Conservation (phyloP, 2,329 filamentous ascomycete genomes). For the Seiridium cupressi region DNA sequence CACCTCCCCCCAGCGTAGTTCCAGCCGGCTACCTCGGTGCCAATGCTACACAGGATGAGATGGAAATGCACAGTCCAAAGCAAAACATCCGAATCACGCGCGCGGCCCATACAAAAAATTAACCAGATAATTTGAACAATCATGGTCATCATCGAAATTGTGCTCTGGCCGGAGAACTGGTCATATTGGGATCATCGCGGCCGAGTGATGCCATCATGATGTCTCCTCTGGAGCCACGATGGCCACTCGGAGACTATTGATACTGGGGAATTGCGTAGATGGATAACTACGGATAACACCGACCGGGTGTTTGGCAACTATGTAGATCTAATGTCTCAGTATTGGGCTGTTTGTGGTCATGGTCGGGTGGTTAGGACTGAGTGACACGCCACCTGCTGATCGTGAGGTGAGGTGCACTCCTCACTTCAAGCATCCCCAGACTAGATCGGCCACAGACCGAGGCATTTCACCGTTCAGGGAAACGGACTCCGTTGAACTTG, state of each 20-base stretch:
- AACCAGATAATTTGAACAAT: too few species aligned
- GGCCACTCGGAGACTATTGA: neutral
- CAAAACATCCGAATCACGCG: neutral
- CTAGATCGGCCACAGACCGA: neutral
- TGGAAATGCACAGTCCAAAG: neutral
- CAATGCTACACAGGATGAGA: neutral
- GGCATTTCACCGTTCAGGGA: neutral
- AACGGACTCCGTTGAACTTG: neutral
- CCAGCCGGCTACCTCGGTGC: neutral
- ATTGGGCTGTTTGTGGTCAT: neutral
- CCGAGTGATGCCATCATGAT: neutral
- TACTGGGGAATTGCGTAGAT: neutral
- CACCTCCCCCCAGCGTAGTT: neutral
- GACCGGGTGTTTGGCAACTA: neutral
- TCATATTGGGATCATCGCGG: neutral
- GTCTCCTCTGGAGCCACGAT: neutral
- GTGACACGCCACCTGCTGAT: constrained; percentile 6
- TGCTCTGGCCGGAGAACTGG: neutral
- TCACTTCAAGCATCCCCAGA: neutral
- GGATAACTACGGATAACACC: neutral
- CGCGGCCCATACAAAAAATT: too few species aligned
- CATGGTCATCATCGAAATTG: too few species aligned
- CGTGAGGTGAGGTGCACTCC: constrained; percentile 3
- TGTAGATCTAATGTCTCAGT: neutral
- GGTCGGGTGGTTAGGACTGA: neutral